phyloP scores from a whole-genome alignment of 2,329 filamentous ascomycete species.

The Colletotrichum lentis region DNA sequence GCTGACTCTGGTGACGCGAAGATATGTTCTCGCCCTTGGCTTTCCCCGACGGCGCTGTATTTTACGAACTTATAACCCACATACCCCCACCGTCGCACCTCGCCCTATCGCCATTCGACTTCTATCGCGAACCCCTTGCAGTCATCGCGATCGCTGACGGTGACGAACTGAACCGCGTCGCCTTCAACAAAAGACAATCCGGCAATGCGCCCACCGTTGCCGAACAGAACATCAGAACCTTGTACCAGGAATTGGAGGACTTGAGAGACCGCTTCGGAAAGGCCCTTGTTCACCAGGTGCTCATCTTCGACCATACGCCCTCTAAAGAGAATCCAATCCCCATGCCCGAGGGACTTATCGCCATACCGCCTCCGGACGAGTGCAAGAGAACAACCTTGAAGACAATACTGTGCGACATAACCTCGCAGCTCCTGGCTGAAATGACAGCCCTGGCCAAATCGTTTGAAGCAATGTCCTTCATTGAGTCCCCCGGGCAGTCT shows the following conservation, averaged over 20 bases:
- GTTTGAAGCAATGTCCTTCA: conserved; percentile 74
- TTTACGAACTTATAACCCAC: conserved; percentile 87
- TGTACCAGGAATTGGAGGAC: conserved; percentile 74
- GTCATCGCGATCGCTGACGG: conserved; percentile 89
- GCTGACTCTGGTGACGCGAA: conserved; percentile 49
- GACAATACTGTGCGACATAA: conserved; percentile 81
- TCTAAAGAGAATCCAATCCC: conserved; percentile 58
- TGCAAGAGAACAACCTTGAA: conserved; percentile 82
- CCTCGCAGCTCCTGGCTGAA: conserved; percentile 76
- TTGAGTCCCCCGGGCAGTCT: conserved; percentile 76
- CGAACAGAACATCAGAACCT: conserved; percentile 65
- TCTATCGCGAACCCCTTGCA: conserved; percentile 84
- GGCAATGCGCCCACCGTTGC: conserved; percentile 59
- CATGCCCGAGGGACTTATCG: conserved; percentile 72
- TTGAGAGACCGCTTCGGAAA: conserved; percentile 77
- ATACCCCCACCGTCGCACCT: conserved; percentile 81
- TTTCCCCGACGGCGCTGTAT: conserved; percentile 83
- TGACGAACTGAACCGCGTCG: conserved; percentile 66
- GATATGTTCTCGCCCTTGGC: conserved; percentile 93
- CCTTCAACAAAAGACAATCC: conserved; percentile 64
- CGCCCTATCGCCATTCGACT: conserved; percentile 85
- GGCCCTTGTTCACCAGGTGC: conserved; percentile 77
- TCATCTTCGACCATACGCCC: conserved; percentile 78
- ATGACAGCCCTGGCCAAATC: conserved; percentile 78
- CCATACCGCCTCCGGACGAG: conserved; percentile 72